Base-by-base conservation (phyloP, 2,329 filamentous ascomycete species). In the Stagonosporopsis chrysanthemi region DNA sequence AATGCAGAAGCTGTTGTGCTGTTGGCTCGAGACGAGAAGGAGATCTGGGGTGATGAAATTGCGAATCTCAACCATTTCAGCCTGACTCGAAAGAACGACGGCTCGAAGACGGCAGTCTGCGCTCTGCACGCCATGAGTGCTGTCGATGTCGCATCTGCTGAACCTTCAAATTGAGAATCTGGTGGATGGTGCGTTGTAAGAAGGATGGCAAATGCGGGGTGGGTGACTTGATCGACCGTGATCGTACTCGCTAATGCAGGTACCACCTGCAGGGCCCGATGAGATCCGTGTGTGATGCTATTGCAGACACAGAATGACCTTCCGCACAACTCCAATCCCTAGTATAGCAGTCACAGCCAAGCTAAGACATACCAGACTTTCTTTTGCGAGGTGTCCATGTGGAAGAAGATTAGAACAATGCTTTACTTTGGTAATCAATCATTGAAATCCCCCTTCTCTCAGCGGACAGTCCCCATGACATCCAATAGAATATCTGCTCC, bases 201-300 rank as follows among this genome's bases (percentile, higher is more conserved):
- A 44, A 33, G 22, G 33, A 29, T 50, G 28, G 28, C 40, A 31
- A 19, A 28, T 43, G 45, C 35, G 45, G 45, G 35, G 35, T 3
- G 45, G 35, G 35, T 3, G 17, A 19, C n/a, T n/a, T 33, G 53
- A 55, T 55, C 52, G 28, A 29, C 40, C 39, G 19, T 33, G 26
- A 19, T 41, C 53, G 53, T 51, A 46, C 38, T 56, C 47, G 53
- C 47, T 56, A 56, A 46, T n/a, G 53, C 53, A 56, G 41, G 28
- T 56, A 38, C 36, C 40, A 31, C 12, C 23, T 17, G 45, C 36
- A 22, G 17, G 36, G 7, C 9, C 36, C 4, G 17, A 12, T 12
- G 11, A 29, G 11, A 36, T 36, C 33, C 7, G 15, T 2, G 33
- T 8, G 2, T 17, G n/a, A 17, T 17, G 17, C n/a, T 4, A 22